phyloP scores from a whole-genome alignment of 2,329 filamentous ascomycete species.

The Thyridium curvatum region DNA sequence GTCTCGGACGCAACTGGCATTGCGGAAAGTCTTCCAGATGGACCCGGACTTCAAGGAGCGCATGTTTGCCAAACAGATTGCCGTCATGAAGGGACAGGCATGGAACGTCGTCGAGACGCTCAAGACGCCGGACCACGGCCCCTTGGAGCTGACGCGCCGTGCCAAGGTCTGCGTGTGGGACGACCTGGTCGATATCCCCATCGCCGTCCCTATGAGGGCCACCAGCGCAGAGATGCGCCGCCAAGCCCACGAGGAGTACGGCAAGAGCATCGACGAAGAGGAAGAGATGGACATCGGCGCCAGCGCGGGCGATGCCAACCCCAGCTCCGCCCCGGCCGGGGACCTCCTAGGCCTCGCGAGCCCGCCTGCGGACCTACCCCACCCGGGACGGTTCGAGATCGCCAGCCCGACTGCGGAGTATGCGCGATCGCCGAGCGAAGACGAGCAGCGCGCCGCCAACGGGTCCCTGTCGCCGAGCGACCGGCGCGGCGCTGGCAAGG shows the following conservation, averaged over 20 bases:
- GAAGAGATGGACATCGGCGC: slow-evolving; percentile 92
- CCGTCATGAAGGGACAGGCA: slow-evolving; percentile 98
- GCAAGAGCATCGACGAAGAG: slow-evolving; percentile 37
- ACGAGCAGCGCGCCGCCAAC: not conserved
- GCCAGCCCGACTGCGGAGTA: slow-evolving; percentile 38
- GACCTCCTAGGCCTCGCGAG: slow-evolving; percentile 67
- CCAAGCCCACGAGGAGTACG: slow-evolving; percentile 43
- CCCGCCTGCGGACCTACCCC: slow-evolving; percentile 60
- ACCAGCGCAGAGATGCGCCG: slow-evolving; percentile 81
- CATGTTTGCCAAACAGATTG: slow-evolving; percentile 98
- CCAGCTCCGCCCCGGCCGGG: slow-evolving; percentile 5
- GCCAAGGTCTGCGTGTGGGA: slow-evolving; percentile 97
- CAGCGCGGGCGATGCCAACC: slow-evolving; percentile 45
- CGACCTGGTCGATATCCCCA: slow-evolving; percentile 90
- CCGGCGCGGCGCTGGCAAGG: slow-evolving; percentile 7
- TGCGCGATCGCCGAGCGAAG: slow-evolving; percentile 13
- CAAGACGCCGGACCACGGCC: slow-evolving; percentile 87
- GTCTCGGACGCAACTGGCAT: slow-evolving; percentile 83
- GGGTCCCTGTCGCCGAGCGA: slow-evolving; percentile 9
- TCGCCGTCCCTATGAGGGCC: slow-evolving; percentile 82
- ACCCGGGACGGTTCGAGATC: slow-evolving; percentile 70
- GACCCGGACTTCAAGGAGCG: slow-evolving; percentile 96
- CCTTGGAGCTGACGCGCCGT: slow-evolving; percentile 80
- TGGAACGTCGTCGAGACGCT: slow-evolving; percentile 99
- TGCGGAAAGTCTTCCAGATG: slow-evolving; percentile 82